Evolutionary conservation across 2,329 filamentous ascomycete genomes (phyloP).

Genomic region (Sphaerulina vaccinii): DNA sequence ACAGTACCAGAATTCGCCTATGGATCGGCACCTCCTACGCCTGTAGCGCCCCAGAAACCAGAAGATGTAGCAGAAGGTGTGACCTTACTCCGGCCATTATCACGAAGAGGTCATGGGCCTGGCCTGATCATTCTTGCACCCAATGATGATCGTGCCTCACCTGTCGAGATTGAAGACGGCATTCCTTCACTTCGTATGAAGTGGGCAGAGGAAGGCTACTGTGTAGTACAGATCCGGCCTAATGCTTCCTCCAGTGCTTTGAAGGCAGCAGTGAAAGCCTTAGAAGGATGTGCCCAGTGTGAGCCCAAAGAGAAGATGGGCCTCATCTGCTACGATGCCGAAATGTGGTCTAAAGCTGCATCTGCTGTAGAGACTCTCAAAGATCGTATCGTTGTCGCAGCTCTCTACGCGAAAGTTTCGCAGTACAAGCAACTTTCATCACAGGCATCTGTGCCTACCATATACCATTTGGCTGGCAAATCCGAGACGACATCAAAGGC

Average conservation of each 20-base stretch:
- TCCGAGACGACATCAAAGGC: conserved; percentile 21
- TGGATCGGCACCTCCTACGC: conserved; percentile 23
- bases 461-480: conserved; percentile 30
- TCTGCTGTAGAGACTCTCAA: conserved; percentile 25
- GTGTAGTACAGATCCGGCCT: conserved; percentile 56
- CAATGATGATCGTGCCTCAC: conserved; percentile 14
- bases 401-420: conserved; percentile 35
- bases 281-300: conserved; percentile 33
- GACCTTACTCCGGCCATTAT: conserved; percentile 24
- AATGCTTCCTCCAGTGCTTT: conserved; percentile 21
- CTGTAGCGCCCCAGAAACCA: conserved; percentile 23
- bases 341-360: conserved; percentile 27
- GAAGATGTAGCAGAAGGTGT: conserved; percentile 22
- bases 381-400: conserved; percentile 34
- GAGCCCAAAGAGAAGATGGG: conserved; percentile 43
- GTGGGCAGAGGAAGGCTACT: conserved; percentile 70
- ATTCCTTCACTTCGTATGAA: conserved; percentile 45
- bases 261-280: conserved; percentile 25
- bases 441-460: conserved; percentile 26
- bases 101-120: conserved; percentile 25
- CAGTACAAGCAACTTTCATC: conserved; percentile 20
- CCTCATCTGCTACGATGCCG: conserved; percentile 32
- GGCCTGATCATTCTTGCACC: conserved; percentile 26
- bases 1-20: conserved; percentile 26
- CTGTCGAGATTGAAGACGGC: conserved; percentile 26